Evolutionary conservation across 164 flowering plant species (phyloP), one percentile per base, ranked within the genome.

Genomic region (Saururus chinensis): DNA sequence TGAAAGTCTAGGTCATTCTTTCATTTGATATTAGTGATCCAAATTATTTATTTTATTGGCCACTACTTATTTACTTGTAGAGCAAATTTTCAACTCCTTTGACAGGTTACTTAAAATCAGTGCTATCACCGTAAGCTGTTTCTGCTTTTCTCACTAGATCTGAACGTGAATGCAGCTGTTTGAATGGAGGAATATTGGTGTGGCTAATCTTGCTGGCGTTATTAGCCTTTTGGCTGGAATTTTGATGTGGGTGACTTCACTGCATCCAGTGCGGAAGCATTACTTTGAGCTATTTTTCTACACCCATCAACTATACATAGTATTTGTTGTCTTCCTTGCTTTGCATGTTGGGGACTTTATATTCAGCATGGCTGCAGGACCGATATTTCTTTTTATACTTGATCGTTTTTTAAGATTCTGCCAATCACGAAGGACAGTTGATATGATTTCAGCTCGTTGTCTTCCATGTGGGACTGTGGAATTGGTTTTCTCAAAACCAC

Each of bases 181-280:
- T 65, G 73, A 77, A 40, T 92, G 98, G 98, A 77, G 66, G 66
- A 68, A 76, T 30, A 70, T 75, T 11, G 93, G 95, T 19, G 40
- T 86, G 51, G 88, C 96, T 23, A 81, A 78, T 74, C 75, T 84
- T 64, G 73, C 96, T 6, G 98, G 98, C 59, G 96, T 87, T 24
- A 84, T 92, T 66, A 81, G 87, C 77, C 89, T 87, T 59, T 49
- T 66, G 53, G 80, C 91, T 68, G 98, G 98, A 41, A 53, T 92
- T n/a, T 52, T 89, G 22, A 89, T 92, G 95, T 92, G 98, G 98
- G 74, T 83, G 66, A 92, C 95, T 56, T 83, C 96, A 60, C 81
- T 89, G 41, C 76, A 76, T 68, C 80, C 77, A 37, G 77, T 87
- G 63, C 80, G 96, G 76, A 87, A 72, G 75, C 48, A 66, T 20